phyloP scores from a whole-genome alignment of 2,329 filamentous ascomycete species.

The Aureobasidium sp. region DNA sequence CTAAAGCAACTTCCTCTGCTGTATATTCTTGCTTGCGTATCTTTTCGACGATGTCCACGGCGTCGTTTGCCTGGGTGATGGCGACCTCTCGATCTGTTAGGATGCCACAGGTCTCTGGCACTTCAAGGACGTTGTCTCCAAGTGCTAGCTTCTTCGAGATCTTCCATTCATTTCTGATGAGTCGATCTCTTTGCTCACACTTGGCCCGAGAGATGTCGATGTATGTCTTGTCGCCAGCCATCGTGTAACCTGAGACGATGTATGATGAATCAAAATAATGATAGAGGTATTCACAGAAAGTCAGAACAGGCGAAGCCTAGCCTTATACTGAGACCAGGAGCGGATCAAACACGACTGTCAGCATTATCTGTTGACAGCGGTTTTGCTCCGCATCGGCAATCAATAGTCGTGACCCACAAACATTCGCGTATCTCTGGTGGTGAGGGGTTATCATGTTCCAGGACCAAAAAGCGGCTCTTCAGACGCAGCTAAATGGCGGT shows the following conservation, averaged over 20 bases:
- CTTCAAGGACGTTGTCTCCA: conserved; percentile 33
- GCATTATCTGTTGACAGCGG: not conserved
- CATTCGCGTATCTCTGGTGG: not conserved
- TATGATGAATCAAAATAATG: not conserved
- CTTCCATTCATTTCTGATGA: conserved; percentile 17
- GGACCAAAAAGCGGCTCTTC: not conserved
- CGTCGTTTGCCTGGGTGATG: conserved; percentile 48
- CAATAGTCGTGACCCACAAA: not conserved
- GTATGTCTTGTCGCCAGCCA: conserved; percentile 13
- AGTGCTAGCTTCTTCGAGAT: conserved; percentile 4
- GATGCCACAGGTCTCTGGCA: conserved; percentile 44
- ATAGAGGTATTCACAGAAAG: not conserved
- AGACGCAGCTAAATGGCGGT: not conserved
- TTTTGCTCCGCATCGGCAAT: not conserved
- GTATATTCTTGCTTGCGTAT: conserved; percentile 27
- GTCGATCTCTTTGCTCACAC: conserved; percentile 16
- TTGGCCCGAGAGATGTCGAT: conserved; percentile 16
- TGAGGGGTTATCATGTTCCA: not conserved
- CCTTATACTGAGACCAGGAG: not conserved
- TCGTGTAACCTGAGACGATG: not conserved
- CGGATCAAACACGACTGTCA: not conserved
- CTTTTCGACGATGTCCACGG: conserved; percentile 30
- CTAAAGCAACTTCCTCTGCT: conserved; percentile 24
- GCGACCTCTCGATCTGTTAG: conserved; percentile 42
- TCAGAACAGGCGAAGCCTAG: not conserved